Percentiles rank a stretch among this genome's conserved stretches.
These are phyloP conservation scores for Boletellus deceptivus DNA, from an alignment of 1,284 basidiomycete genomes.

Conservation along the genomic window DNA sequence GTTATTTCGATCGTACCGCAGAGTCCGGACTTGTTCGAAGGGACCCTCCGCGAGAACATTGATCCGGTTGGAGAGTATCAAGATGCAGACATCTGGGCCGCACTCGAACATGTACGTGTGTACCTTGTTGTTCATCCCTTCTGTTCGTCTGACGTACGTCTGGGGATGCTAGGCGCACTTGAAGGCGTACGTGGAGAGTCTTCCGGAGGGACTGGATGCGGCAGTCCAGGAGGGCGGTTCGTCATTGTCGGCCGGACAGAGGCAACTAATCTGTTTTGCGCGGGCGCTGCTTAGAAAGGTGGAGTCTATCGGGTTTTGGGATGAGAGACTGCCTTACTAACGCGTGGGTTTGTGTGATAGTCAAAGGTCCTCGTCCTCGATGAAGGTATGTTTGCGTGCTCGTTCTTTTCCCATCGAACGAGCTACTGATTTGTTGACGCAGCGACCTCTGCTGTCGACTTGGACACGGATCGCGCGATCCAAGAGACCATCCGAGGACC, in stretches of 20 bases:
- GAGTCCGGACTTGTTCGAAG: constrained; percentile 79
- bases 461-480: constrained; percentile 86
- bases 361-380: constrained; percentile 89
- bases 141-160: neutral
- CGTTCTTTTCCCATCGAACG: neutral
- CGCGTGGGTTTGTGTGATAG: constrained; percentile 27
- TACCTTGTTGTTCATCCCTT: neutral
- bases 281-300: constrained; percentile 73
- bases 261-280: constrained; percentile 83
- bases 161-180: constrained; percentile 49
- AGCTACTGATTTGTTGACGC: neutral
- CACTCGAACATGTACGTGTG: constrained; percentile 64
- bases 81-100: constrained; percentile 82
- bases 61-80: constrained; percentile 71
- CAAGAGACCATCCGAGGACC: constrained; percentile 79
- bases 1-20: constrained; percentile 91
- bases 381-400: constrained; percentile 55
- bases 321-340: no score
- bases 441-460: constrained; percentile 83
- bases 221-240: constrained; percentile 78
- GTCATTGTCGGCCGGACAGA: constrained; percentile 82
- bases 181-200: constrained; percentile 67
- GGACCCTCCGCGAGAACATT: constrained; percentile 82
- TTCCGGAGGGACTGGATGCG: constrained; percentile 75
- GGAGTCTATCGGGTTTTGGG: neutral